Base-by-base conservation (phyloP, 2,329 filamentous ascomycete genomes). In the Beauveria sp. region DNA sequence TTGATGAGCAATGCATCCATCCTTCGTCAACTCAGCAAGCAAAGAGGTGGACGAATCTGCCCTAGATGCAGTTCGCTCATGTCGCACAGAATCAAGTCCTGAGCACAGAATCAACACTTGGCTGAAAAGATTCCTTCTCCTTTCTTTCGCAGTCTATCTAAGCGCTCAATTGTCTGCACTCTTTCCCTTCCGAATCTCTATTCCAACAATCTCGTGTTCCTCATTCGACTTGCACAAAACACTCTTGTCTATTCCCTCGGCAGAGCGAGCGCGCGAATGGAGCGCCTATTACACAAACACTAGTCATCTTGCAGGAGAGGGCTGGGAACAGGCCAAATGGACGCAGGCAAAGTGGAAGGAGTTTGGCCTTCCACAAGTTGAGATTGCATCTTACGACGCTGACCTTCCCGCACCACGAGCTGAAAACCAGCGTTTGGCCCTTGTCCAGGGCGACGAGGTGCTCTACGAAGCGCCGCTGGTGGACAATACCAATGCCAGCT, bases 381-480 rank as follows among this genome's bases (percentile, higher is more conserved):
- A 42, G 5, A 59, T 50, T 28, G 45, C 55, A 5, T 59, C 55
- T 16, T 68, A 76, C 43, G 68, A 72, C 6, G 62, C 71, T 3
- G 67, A 71, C 14, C 68, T 76, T 1, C 67, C 77, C 0, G 73
- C 82, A 26, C 87, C 86, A 65, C 80, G 86, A 57, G 77, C 72
- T 1, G 73, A 75, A 9, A 50, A 43, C 20, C 55, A 59, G 55
- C 55, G 55, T 8, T 6, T 59, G 14, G 55, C 55, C 10, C 55
- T 59, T 7, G 16, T 59, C 5, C 14, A 26, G n/a, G 45, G 31
- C 34, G 45, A 34, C 55, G 5, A 59, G 45, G 55, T 59, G 31
- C 28, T 59, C 34, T 59, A 59, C 7, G 55, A 59, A 22, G 55
- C 55, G 20, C 45, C 55, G 31, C 55, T 59, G 28, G 20, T 50